Evolutionary conservation across 139 green algal species (phyloP), one percentile per base, ranked within the genome.

Genomic region (Tetraselmis chui): DNA sequence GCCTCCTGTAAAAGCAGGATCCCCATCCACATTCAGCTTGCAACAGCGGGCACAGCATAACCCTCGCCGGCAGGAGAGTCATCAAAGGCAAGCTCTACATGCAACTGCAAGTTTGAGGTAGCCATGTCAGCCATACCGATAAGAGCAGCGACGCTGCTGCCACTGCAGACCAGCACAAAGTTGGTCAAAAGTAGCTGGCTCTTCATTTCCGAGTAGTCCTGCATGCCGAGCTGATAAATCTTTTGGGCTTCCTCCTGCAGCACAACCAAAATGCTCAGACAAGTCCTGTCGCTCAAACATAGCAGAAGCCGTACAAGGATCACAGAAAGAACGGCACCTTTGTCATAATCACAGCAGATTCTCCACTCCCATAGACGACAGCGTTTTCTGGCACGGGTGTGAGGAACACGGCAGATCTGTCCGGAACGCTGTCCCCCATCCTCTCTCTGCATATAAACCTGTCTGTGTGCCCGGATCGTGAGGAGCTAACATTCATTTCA

Each of bases 341-440:
- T 0, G 82, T 88, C 0, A 95, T 77, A 0, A 94, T 77, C 0
- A 88, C 76, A 0, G 92, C 88, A 5, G 78, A 28, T 29, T 93
- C 88, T 0, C 93, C 93, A 32, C 82, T 85, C 77, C 93, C 92
- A 75, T 95, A 95, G n/a, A 97, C 89, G 23, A 94, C 87, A 1
- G 86, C 79, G 1, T 86, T 86, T 1, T 78, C 80, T 0, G 93
- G 91, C 30, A 97, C 86, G 0, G 93, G 90, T 0, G 80, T 83
- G 28, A 96, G 85, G 79, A 90, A 92, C 0, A 81, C 89, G 0
- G 93, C 93, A 1, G 88, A 79, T 18, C 45, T 67, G 31, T 89
- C 79, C 1, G 84, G 85, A 1, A 27, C 76, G 25, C 81, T 59
- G 1, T 81, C 83, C 24, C 93, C 93, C 67, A 96, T 81, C 30